Evolutionary conservation across 75 land plant species (phyloP), one percentile per base, ranked within the genome.

Genomic region (Pinus tabuliformis): DNA sequence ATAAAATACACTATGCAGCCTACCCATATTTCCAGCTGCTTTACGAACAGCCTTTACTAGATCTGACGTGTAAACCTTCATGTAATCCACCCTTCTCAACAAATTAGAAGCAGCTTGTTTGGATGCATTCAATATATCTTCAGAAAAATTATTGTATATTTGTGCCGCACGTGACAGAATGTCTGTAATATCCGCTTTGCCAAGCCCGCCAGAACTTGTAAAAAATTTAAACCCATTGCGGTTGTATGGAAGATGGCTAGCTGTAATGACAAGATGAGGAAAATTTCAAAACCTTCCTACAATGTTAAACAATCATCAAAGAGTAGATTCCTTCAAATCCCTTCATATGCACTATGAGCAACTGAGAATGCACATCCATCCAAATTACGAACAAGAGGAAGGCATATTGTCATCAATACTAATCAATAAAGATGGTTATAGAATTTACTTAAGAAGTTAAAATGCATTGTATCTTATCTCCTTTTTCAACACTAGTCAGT

Each of bases 201-300:
- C 98, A 54, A 96, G 92, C n/a, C 99, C 99, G 54, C 99, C 99
- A 74, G 82, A 84, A 78, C 80, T 90, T 5, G 99, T 94, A 82
- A 96, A 96, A 84, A 96, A 96, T 81, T 96, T 96, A 74, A 96
- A 85, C 52, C 99, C 99, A 85, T 96, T 96, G 56, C 99, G 77
- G 73, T 96, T 96, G 74, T 83, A 96, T 61, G 99, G 99, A 75
- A 96, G 95, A 87, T 96, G 99, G 73, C 99, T 96, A 17, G 99
- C 99, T 96, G 95, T 76, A 56, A 73, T 20, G 22, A 58, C 37
- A 73, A 56, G 28, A 58, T 73, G 26, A 73, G 20, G 52, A 12
- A 65, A 17, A 36, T 37, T 39, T 68, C 56, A 52, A 85, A 20
- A 72, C 52, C 28, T 22, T 30, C 72, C 8, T 36, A 37, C 36